Evolutionary conservation across 2,329 filamentous ascomycete genomes (phyloP), one percentile per base, ranked within the genome.

Genomic region (Neospermospora avenae): DNA sequence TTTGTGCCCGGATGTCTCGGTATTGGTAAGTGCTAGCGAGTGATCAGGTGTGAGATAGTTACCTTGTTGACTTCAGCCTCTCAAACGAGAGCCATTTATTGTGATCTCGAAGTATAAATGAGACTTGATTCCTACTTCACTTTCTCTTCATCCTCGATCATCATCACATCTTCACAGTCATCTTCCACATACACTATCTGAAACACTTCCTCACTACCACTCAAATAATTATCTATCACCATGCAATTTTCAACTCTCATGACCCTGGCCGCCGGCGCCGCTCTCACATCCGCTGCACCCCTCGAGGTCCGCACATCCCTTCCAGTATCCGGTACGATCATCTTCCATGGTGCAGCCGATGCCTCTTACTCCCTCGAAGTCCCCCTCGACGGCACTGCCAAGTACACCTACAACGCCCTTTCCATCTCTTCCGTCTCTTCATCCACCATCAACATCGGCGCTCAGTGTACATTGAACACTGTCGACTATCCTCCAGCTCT

Each of bases 321-420:
- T 10, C 28, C 28, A 31, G 28, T 31, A 31, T 39, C 44, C n/a
- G 53, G 45, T 34, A 25, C 45, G 3, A 44, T 65, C 18, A 34
- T 65, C n/a, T 69, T 70, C 60, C 58, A 67, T 11, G 68, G 68
- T 42, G 68, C 68, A 11, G 68, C 67, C 6, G 65, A 57, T 7
- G 68, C 68, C 6, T 16, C 57, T 24, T 70, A 70, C 44, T 55
- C 60, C 0, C 14, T 69, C 18, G 56, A 37, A 3, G 61, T 70
- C 13, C 65, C 67, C 18, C 63, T 68, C 7, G 68, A 69, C 42
- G 63, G 62, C 16, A 34, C 41, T 5, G 22, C 41, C 1, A 60
- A 46, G 6, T 31, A 24, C 6, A 70, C 67, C 28, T 55, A 63
- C 53, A 69, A 69, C 53, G 57, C 45, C n/a, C 64, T 69, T 34